Evolutionary conservation across 1,284 basidiomycete genomes (phyloP), one percentile per base, ranked within the genome.

Genomic region (Naganishia sp.): DNA sequence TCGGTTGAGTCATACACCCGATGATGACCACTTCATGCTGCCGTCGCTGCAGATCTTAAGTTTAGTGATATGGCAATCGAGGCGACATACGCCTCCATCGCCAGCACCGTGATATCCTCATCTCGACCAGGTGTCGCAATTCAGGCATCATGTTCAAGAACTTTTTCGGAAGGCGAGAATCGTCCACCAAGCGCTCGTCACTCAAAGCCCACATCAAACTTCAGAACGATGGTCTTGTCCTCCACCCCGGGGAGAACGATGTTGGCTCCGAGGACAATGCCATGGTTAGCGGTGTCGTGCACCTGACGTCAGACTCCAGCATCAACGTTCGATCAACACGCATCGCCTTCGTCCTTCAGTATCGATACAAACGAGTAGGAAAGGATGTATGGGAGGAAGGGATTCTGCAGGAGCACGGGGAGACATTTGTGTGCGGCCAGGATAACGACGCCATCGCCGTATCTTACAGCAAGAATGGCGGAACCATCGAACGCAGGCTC

Each of bases 381-480:
- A 61, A 51, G 47, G 35, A 61, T 17, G 50, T 47, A 4, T 61
- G 58, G 58, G 46, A 49, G 7, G 47, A 61, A 50, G 58, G 47
- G 7, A 61, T 61, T 25, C 58, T 61, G 7, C 47, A 61, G 18
- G 58, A 61, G n/a, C 58, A 61, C 15, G 47, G 47, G 11, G 47
- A 61, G 35, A 61, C 47, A n/a, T 61, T 61, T 13, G 35, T 61
- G 4, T 39, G 49, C 21, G 58, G 58, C n/a, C 17, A 15, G 11
- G 23, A 42, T 11, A 39, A 41, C 1, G 47, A 61, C 15, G 10
- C 47, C 6, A 51, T 61, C 31, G n/a, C 50, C 25, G 35, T 51
- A 9, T 35, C 31, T 9, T 61, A 61, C 58, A 50, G 47, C 21
- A 13, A 61, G 42, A 39, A 51, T 25, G 47, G 47, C 28, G 58